Evolutionary conservation across 2,329 filamentous ascomycete species (phyloP).

Genomic region (Sclerotinia sclerotiorum): DNA sequence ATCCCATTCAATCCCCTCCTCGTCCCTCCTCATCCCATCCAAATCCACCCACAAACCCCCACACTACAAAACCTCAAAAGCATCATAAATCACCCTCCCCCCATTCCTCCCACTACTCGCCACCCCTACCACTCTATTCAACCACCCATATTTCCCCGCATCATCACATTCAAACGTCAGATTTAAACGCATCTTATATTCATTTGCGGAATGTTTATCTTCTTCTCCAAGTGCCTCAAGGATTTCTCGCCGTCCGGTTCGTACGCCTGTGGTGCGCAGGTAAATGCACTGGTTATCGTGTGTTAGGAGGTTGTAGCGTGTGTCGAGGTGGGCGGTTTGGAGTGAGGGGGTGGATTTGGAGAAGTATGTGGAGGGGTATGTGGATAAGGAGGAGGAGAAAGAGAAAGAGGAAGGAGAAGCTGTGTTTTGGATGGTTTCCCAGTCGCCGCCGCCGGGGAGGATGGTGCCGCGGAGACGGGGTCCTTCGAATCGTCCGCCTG

Average conservation of each 20-base stretch:
- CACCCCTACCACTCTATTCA: constrained; percentile 31
- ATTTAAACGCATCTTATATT: constrained; percentile 38
- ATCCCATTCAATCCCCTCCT: too few relatives aligned
- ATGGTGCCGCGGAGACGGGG: constrained; percentile 18
- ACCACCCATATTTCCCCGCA: constrained; percentile 34
- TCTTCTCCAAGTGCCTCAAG: not conserved
- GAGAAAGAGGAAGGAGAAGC: constrained; percentile 1
- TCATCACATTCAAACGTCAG: constrained; percentile 38
- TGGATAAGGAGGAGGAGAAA: too few relatives aligned
- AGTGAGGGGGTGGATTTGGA: not conserved
- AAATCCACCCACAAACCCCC: too few relatives aligned
- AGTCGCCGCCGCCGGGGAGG: constrained; percentile 5
- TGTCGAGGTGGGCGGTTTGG: not conserved
- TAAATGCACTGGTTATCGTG: constrained; percentile 11
- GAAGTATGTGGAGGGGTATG: too few relatives aligned
- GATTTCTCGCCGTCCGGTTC: not conserved
- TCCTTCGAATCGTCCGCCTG: constrained; percentile 23
- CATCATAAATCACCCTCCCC: constrained; percentile 27
- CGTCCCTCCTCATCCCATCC: not conserved
- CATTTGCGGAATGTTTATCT: not conserved
- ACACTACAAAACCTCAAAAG: constrained; percentile 24
- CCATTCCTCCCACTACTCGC: constrained; percentile 26
- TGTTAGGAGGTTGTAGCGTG: constrained; percentile 7
- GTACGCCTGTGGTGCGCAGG: not conserved
- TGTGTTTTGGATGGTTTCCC: constrained; percentile 23